A percentile compares a stretch with the other conserved stretches of the same genome.
Conservation (phyloP, 2,329 filamentous ascomycete genomes). For the Teratosphaeria zuluensis region DNA sequence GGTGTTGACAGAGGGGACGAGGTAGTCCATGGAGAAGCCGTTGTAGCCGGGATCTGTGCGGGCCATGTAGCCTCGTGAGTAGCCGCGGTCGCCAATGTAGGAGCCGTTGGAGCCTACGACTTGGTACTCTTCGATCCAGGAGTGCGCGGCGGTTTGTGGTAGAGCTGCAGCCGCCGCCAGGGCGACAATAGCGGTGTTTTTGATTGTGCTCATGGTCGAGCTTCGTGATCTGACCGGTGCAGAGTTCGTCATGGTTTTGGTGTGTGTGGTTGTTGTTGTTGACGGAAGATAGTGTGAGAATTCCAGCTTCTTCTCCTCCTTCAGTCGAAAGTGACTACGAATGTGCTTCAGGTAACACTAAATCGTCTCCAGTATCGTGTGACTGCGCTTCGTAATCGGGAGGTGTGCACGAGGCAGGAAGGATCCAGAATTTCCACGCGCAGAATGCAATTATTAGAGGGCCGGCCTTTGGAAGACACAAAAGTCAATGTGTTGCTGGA, state of each 20-base stretch:
- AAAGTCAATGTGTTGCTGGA: background rate
- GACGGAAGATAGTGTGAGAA: background rate
- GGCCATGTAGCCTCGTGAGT: constrained; percentile 58
- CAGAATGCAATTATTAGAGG: background rate
- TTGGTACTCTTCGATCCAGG: constrained; percentile 71
- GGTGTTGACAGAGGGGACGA: constrained; percentile 48
- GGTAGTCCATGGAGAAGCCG: constrained; percentile 46
- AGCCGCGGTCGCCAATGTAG: constrained; percentile 62
- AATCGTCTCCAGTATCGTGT: background rate
- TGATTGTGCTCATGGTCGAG: constrained; percentile 3
- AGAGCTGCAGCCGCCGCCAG: constrained; percentile 17
- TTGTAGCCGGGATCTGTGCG: constrained; percentile 48
- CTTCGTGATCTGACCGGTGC: background rate
- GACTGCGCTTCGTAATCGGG: background rate
- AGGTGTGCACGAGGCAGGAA: background rate
- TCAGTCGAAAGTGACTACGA: background rate
- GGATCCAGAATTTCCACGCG: background rate
- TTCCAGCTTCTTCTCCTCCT: constrained; percentile 1
- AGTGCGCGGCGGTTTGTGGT: constrained; percentile 47
- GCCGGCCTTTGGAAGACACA: background rate
- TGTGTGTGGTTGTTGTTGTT: background rate
- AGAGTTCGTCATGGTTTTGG: background rate
- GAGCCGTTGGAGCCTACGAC: constrained; percentile 64
- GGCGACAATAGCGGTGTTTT: constrained; percentile 3
- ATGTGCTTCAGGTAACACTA: background rate